phyloP scores from a whole-genome alignment of 164 flowering plant species.

The Umbilicus rupestris region DNA sequence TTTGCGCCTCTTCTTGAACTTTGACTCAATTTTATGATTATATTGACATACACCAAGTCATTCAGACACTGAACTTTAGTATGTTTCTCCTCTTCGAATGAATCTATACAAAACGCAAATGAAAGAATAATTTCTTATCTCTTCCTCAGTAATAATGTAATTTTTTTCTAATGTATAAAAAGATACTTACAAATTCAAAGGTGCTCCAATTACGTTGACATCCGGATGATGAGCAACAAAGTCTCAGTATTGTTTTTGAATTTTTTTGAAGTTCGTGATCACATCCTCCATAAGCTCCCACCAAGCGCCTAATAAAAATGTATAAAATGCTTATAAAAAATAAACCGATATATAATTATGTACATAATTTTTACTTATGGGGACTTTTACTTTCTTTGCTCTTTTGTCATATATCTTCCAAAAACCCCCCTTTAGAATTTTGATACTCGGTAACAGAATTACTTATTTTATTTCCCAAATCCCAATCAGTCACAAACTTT shows the following conservation, averaged over 20 bases:
- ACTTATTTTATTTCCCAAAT: neutral
- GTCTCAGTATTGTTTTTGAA: too few species aligned
- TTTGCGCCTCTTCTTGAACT: too few species aligned
- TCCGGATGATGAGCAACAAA: too few species aligned
- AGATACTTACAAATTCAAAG: neutral
- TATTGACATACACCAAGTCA: neutral
- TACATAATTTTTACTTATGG: neutral
- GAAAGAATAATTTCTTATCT: too few species aligned
- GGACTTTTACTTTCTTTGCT: neutral
- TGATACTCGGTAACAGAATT: neutral
- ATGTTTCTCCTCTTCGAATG: neutral
- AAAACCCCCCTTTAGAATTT: neutral
- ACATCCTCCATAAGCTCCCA: neutral
- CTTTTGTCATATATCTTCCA: neutral
- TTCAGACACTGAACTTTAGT: neutral
- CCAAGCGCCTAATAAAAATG: neutral
- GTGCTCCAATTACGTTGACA: neutral
- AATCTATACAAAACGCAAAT: neutral
- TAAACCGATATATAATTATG: neutral
- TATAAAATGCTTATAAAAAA: neutral
- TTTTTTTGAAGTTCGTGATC: too few species aligned
- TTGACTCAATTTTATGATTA: too few species aligned
- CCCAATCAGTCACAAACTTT: neutral
- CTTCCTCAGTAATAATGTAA: too few species aligned
- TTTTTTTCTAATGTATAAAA: neutral